Base-by-base conservation (phyloP, 1,139 yeast genomes). In the Scheffersomyces quercinus region DNA sequence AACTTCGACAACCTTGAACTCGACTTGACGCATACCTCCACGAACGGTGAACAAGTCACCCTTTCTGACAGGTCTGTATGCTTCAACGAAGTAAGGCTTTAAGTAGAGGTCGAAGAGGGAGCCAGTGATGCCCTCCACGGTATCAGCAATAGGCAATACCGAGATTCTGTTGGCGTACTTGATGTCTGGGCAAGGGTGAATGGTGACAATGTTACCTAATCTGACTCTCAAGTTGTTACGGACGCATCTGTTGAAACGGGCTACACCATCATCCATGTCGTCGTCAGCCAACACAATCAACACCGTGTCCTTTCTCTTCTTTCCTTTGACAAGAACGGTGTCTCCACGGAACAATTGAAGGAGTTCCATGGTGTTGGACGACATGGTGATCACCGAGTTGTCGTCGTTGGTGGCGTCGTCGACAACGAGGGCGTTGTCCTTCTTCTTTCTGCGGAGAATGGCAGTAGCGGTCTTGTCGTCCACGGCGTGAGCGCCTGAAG, bases 1-100 rank as follows among this genome's bases (percentile, higher is more conserved):
- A 45, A 93, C 96, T 54, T 93, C 99, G 38, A 91, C 97, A 46
- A 95, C 97, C 71, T 93, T 95, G 74, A 93, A 93, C 69, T 93
- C 99, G 37, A 93, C 99, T 67, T 91, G 98, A 70, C 99, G 84
- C 99, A 93, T 74, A 66, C 98, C 97, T 60, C 99, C 99, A 65
- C 99, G 83, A 29, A 90, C 98, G 36, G 95, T 84, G 72, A 93
- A 93, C 58, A 88, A 86, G 64, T 93, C 99, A 53, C 98, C 98
- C 67, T 91, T 93, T 69, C 98, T 85, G 39, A 95, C 97, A 1
- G 99, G 99, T 70, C 99, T 84, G 73, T 93, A 93, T 45, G 99
- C 98, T 72, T 93, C 99, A 44, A 93, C 97, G 65, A 95, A 93
- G 74, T 93, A 93, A 39, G 99, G 99, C 74, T 93, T 93, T 68